Percentiles rank a stretch among this genome's conserved stretches.
Evolutionary conservation across 169 alveolate genomes (phyloP).

Genomic region (Cryptosporidium canis): DNA sequence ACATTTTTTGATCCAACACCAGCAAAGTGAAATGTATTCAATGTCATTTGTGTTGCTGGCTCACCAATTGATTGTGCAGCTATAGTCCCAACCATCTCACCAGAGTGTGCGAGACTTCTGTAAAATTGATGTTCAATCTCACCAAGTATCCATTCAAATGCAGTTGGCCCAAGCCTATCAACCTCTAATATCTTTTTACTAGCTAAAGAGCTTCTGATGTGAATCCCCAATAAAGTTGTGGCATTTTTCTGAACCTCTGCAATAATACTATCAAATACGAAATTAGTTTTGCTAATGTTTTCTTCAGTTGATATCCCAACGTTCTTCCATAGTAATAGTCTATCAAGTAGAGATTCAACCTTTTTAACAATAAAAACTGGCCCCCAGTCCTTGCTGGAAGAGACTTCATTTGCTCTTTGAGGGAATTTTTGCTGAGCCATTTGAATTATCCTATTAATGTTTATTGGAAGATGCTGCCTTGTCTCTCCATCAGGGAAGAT

Average conservation of each 20-base stretch:
- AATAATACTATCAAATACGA: constrained; percentile 74
- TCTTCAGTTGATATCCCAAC: constrained; percentile 23
- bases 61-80: constrained; percentile 99
- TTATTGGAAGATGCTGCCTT: constrained; percentile 96
- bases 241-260: constrained; percentile 93
- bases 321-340: constrained; percentile 46
- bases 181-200: constrained; percentile 92
- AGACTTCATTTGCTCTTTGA: constrained; percentile 24
- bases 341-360: constrained; percentile 69
- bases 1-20: constrained; percentile 99
- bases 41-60: constrained; percentile 99
- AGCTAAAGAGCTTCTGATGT: constrained; percentile 91
- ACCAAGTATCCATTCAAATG: constrained; percentile 97
- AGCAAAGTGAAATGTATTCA: constrained; percentile 99
- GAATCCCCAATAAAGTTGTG: constrained; percentile 91
- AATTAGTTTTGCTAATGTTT: constrained; percentile 78
- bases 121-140: constrained; percentile 95
- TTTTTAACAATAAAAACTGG: constrained; percentile 72
- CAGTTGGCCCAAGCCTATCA: constrained; percentile 92
- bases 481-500: constrained; percentile 94
- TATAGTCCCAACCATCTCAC: constrained; percentile 99
- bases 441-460: constrained; percentile 91
- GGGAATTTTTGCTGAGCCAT: constrained; percentile 82
- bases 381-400: constrained; percentile 70
- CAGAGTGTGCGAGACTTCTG: constrained; percentile 96